These are phyloP conservation scores for Danielia oregonensis DNA, from an alignment of 805 yeast species.

Conservation along the genomic window DNA sequence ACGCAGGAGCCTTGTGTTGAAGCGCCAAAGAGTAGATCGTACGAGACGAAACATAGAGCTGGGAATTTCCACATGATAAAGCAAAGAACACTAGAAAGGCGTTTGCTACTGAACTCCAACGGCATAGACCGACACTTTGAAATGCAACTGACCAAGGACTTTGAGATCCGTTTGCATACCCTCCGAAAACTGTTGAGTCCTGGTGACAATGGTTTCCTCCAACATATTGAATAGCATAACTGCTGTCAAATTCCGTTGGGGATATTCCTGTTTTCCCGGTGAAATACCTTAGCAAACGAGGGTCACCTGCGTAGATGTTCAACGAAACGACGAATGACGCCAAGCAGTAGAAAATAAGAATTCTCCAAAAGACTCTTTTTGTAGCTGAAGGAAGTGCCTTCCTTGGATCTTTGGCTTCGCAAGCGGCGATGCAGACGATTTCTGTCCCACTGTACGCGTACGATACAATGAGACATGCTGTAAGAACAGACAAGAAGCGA, in stretches of 20 bases:
- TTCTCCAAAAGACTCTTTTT: conserved; percentile 67
- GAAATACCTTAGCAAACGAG: conserved; percentile 58
- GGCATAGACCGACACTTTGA: conserved; percentile 36
- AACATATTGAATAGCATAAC: conserved; percentile 28
- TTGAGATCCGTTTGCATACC: conserved; percentile 38
- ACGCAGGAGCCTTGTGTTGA: conserved; percentile 57
- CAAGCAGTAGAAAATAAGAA: conserved; percentile 59
- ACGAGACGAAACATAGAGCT: conserved; percentile 40
- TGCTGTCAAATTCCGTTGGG: conserved; percentile 16
- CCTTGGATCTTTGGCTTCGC: conserved; percentile 81
- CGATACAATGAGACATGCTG: conserved; percentile 61
- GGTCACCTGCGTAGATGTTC: conserved; percentile 75
- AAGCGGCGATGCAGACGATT: conserved; percentile 77
- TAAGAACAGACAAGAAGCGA: conserved; percentile 54
- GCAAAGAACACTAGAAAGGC: conserved; percentile 46
- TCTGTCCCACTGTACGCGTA: conserved; percentile 83
- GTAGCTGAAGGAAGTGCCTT: conserved; percentile 75
- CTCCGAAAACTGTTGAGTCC: conserved; percentile 24
- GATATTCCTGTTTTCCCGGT: conserved; percentile 31
- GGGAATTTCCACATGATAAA: conserved; percentile 44
- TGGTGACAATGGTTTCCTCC: conserved; percentile 35
- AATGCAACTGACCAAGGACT: conserved; percentile 45
- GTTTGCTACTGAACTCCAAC: conserved; percentile 36
- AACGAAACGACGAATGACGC: conserved; percentile 68
- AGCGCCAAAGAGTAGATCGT: conserved; percentile 40